A percentile compares a stretch with the other conserved stretches of the same genome.
Conservation (phyloP, 129 eudicot species). For the Chrysanthemum makinoi region DNA sequence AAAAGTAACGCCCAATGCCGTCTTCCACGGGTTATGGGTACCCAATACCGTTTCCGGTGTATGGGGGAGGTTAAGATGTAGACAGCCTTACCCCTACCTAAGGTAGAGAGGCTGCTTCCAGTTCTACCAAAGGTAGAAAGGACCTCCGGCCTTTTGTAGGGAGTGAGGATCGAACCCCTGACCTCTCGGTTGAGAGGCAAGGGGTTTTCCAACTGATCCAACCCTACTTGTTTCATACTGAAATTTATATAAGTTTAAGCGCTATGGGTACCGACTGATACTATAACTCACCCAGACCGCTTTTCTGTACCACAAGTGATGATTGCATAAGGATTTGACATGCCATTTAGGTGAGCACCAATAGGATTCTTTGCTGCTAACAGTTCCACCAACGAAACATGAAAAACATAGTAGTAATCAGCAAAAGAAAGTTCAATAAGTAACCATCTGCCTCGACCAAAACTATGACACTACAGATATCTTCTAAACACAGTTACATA, state of each 20-base stretch:
- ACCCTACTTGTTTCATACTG: slow-evolving; percentile 14
- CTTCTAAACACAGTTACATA: slow-evolving; percentile 12
- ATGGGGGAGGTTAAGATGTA: too few relatives aligned
- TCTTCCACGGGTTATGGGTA: too few relatives aligned
- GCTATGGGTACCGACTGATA: background rate
- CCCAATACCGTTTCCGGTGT: too few relatives aligned
- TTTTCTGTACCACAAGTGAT: slow-evolving; percentile 93
- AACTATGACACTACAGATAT: background rate
- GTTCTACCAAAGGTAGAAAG: too few relatives aligned
- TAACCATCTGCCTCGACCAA: slow-evolving; percentile 6
- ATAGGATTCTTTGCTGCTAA: slow-evolving; percentile 94
- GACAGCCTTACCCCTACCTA: too few relatives aligned
- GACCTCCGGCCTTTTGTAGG: too few relatives aligned
- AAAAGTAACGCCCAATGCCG: too few relatives aligned
- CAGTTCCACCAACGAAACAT: slow-evolving; percentile 62
- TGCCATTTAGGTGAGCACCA: slow-evolving; percentile 94
- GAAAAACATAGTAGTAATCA: background rate
- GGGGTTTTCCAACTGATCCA: too few relatives aligned
- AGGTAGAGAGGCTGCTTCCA: too few relatives aligned
- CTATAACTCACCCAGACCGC: slow-evolving; percentile 73
- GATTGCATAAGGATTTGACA: slow-evolving; percentile 97
- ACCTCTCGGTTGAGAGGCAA: too few relatives aligned
- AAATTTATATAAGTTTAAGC: background rate
- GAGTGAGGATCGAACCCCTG: too few relatives aligned
- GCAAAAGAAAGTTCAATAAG: background rate